Evolutionary conservation across 345 rosid genomes (phyloP).

Genomic region (Eucalyptus cladocalyx): DNA sequence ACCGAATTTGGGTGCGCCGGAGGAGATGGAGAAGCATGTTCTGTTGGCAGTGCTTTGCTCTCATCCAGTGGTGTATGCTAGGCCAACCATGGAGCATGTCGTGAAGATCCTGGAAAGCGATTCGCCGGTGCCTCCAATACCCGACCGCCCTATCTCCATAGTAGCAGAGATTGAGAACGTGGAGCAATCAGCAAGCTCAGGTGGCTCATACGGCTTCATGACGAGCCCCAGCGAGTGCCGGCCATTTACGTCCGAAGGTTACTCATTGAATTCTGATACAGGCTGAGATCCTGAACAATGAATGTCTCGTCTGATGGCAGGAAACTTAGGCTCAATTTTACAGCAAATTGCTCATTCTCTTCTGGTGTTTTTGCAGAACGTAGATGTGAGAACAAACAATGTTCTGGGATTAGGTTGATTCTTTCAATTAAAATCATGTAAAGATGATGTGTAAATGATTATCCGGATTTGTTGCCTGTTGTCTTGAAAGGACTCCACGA

Average conservation of each 20-base stretch:
- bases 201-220: constrained; percentile 8
- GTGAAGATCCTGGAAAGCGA: constrained; percentile 79
- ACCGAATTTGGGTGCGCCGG: constrained; percentile 39
- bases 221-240: background rate
- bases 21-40: constrained; percentile 70
- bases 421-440: background rate
- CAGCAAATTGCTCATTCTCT: background rate
- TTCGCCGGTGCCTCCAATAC: constrained; percentile 50
- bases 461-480: background rate
- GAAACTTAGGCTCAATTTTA: background rate
- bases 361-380: background rate
- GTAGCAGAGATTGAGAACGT: constrained; percentile 43
- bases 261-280: background rate
- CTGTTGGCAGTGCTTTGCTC: constrained; percentile 72
- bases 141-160: constrained; percentile 54
- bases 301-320: background rate
- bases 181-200: constrained; percentile 41
- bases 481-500: background rate
- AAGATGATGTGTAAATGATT: background rate
- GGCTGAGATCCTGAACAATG: background rate
- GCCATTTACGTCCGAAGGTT: background rate
- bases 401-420: background rate
- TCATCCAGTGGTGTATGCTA: constrained; percentile 68
- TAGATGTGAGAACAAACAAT: background rate
- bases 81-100: constrained; percentile 88